Evolutionary conservation across 1,284 basidiomycete genomes (phyloP).

Genomic region (Moesziomyces parantarcticus): DNA sequence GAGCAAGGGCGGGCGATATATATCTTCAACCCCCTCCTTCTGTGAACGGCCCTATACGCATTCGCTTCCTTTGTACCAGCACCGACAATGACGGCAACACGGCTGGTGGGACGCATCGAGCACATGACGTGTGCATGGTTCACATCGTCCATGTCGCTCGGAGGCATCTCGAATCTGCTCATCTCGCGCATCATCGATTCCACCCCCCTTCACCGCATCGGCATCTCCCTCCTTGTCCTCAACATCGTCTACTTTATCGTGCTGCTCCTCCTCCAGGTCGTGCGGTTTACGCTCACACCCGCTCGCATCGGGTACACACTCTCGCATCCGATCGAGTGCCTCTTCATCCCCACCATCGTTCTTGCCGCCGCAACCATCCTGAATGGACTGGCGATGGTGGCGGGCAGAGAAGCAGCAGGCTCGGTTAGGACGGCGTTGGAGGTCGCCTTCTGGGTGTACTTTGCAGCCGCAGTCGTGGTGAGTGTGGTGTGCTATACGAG

Average conservation of each 20-base stretch:
- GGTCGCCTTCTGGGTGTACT: conserved; percentile 31
- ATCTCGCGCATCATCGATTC: conserved; percentile 17
- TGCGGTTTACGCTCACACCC: conserved; percentile 12
- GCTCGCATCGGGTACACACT: conserved; percentile 14
- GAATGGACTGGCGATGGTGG: conserved; percentile 6
- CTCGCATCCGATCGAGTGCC: conserved; percentile 34
- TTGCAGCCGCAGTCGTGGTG: neutral
- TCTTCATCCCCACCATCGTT: conserved; percentile 34
- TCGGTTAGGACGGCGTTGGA: neutral
- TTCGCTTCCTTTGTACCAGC: neutral
- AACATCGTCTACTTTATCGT: conserved; percentile 23
- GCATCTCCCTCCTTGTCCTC: conserved; percentile 15
- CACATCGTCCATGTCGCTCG: conserved; percentile 37
- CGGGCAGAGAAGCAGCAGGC: neutral
- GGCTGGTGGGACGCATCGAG: conserved; percentile 4
- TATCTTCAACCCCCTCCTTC: neutral
- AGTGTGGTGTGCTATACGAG: conserved; percentile 20
- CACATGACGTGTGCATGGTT: conserved; percentile 43
- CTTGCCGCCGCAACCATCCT: conserved; percentile 35
- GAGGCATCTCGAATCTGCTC: conserved; percentile 33
- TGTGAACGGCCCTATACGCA: no score
- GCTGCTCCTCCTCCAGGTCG: conserved; percentile 15
- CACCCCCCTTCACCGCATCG: conserved; percentile 10
- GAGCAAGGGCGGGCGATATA: no score
- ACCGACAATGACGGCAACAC: neutral